These are phyloP conservation scores for Hypoxylon fragiforme DNA, from an alignment of 495 filamentous ascomycete species.

Conservation along the genomic window DNA sequence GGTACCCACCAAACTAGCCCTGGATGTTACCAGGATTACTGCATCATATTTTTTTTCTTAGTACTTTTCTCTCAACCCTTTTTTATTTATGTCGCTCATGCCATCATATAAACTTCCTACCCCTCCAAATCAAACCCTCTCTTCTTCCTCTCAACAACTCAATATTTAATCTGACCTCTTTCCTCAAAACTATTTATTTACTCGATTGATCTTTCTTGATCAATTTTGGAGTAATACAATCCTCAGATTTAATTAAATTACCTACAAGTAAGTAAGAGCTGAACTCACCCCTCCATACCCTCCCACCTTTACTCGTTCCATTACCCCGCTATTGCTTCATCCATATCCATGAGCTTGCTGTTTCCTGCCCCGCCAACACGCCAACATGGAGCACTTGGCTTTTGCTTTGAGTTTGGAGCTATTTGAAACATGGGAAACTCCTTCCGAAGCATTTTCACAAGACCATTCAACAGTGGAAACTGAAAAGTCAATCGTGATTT, in stretches of 20 bases:
- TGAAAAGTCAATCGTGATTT: conserved; percentile 6
- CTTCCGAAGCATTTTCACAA: conserved; percentile 11
- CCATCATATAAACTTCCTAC: conserved; percentile 26
- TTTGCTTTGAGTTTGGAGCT: conserved; percentile 10
- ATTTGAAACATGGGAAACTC: too few species aligned
- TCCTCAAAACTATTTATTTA: conserved; percentile 15
- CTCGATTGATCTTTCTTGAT: conserved; percentile 21
- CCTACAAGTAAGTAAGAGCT: conserved; percentile 22
- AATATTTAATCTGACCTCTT: conserved; percentile 27
- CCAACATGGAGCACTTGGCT: conserved; percentile 27
- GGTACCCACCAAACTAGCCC: conserved; percentile 1
- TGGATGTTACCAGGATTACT: neutral
- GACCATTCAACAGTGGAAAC: conserved; percentile 1
- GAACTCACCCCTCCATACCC: conserved; percentile 4
- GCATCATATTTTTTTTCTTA: conserved; percentile 30
- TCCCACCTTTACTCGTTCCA: conserved; percentile 14
- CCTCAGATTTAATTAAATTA: conserved; percentile 3
- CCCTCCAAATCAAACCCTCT: conserved; percentile 28
- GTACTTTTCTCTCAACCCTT: conserved; percentile 32
- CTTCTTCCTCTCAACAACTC: conserved; percentile 30
- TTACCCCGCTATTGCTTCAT: conserved; percentile 30
- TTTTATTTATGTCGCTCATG: conserved; percentile 40
- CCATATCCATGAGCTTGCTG: conserved; percentile 18
- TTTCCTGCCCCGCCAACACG: conserved; percentile 24
- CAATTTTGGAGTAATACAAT: conserved; percentile 12